phyloP scores from a whole-genome alignment of 768 basidiomycete genomes.

The Lactarius vividus region DNA sequence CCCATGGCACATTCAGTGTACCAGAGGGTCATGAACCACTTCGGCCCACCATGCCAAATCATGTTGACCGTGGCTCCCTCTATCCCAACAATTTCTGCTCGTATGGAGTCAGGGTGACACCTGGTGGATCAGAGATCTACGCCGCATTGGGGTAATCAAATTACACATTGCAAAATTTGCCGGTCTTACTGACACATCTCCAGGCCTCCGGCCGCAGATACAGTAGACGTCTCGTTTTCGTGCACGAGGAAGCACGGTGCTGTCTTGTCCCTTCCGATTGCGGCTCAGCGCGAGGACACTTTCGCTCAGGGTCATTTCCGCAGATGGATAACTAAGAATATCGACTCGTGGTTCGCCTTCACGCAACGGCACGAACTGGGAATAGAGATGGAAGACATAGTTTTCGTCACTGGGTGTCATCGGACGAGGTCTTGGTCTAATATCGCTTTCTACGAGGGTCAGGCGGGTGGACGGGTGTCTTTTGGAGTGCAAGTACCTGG shows the following conservation, averaged over 20 bases:
- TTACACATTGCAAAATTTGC: too few species aligned
- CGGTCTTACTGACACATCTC: too few species aligned
- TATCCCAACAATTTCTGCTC: constrained; percentile 1
- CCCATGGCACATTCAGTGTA: too few species aligned
- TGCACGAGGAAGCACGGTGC: neutral
- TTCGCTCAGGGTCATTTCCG: neutral
- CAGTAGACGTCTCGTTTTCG: too few species aligned
- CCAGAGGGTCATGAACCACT: too few species aligned
- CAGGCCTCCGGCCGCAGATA: too few species aligned
- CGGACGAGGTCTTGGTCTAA: constrained; percentile 4
- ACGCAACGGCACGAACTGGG: neutral
- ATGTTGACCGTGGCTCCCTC: neutral
- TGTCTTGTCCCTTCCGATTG: neutral
- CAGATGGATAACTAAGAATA: neutral
- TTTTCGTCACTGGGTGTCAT: constrained; percentile 8
- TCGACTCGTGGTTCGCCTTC: constrained; percentile 4
- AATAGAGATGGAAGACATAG: constrained; percentile 7
- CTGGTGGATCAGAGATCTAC: too few species aligned
- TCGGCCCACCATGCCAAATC: neutral
- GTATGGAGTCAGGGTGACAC: too few species aligned
- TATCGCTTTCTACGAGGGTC: neutral
- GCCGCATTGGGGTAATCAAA: too few species aligned
- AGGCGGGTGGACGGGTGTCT: neutral
- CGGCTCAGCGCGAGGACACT: neutral
- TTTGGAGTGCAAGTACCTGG: neutral